Evolutionary conservation across 306 rosid species (phyloP), one percentile per base, ranked within the genome.

Genomic region (Hippophae rhamnoides): DNA sequence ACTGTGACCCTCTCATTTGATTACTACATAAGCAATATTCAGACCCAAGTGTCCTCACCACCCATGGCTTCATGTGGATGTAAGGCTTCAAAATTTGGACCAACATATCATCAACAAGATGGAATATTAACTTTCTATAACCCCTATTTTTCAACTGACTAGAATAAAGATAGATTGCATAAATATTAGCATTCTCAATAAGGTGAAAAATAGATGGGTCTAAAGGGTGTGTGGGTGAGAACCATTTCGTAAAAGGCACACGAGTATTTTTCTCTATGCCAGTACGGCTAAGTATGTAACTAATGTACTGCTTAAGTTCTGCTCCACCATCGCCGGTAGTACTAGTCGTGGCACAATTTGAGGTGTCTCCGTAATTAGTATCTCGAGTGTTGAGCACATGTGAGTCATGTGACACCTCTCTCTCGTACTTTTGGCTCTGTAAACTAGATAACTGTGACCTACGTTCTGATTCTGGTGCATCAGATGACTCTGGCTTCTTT

Each of bases 131-230:
- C 57, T 52, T 81, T 26, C 83, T 65, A 25, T 89, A 79, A 73
- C 78, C 81, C 6, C 73, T 58, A 0, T 63, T 69, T 60, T 77
- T 68, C 65, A 84, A 45, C 56, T 43, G 63, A 31, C 38, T 31
- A 58, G 45, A 14, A 6, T 11, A 14, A 31, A 44, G 10, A 65
- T 49, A 27, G 5, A 25, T 23, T 8, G 6, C 12, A 31, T 12
- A 31, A 13, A 54, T 18, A 42, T 54, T 1, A 72, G 59, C 52
- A 42, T 63, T 62, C 66, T 90, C 90, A 3, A 85, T 85, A 13
- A 67, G 71, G 75, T 75, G 71, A 52, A 85, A 82, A 55, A 79
- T 51, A 9, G 89, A 77, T 8, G 87, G 93, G 72, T 84, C 89
- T 14, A 84, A 53, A 7, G 93, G 87, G 42, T 76, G 87, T 3